Evolutionary conservation across 768 basidiomycete species (phyloP).

Genomic region (Rhodosporidiobolus sp.): DNA sequence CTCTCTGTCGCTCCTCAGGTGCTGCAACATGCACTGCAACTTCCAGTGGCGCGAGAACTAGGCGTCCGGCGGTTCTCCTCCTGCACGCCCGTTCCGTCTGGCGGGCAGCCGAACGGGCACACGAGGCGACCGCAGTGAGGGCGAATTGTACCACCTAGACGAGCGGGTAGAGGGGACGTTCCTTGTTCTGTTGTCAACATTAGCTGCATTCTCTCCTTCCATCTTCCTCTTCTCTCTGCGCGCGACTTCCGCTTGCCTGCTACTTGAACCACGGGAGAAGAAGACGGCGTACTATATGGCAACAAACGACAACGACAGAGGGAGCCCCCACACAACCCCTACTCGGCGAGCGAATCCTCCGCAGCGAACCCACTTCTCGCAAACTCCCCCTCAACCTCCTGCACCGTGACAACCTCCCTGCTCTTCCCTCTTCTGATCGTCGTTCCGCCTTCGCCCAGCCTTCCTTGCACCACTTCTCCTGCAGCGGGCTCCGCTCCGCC

Average conservation of each 20-base stretch:
- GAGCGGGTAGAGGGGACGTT: no score
- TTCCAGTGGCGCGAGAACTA: conserved; percentile 42
- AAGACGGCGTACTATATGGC: no score
- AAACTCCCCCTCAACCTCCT: not conserved
- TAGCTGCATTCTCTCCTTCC: not conserved
- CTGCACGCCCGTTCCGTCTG: no score
- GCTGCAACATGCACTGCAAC: conserved; percentile 39
- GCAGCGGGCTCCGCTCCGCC: not conserved
- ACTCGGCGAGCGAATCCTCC: no score
- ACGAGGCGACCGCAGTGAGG: no score
- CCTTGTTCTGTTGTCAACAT: not conserved
- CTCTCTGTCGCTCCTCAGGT: conserved; percentile 12
- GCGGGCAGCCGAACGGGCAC: no score
- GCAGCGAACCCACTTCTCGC: not conserved
- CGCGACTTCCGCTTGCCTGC: not conserved
- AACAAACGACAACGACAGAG: no score
- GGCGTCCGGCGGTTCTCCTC: not conserved
- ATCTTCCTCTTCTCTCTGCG: not conserved
- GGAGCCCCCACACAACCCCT: no score
- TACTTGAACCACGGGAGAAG: no score
- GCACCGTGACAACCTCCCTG: conserved; percentile 3
- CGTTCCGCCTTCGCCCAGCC: not conserved
- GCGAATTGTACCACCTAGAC: no score
- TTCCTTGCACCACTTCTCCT: not conserved
- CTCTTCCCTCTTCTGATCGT: not conserved